Base-by-base conservation (phyloP, 257 asterid species). In the Lithospermum erythrorhizon region DNA sequence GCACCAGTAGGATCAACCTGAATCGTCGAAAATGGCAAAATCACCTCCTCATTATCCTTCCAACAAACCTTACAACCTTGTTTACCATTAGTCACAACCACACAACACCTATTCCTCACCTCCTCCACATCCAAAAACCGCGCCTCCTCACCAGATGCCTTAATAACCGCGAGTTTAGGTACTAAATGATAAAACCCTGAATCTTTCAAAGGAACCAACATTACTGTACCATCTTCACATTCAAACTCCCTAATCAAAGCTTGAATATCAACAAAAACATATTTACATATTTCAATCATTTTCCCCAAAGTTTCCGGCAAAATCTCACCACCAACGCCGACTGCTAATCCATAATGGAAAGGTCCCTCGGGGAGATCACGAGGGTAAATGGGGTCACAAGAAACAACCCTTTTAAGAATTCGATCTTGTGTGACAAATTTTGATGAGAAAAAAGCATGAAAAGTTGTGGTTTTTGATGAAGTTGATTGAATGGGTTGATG, bases 1-100 rank as follows among this genome's bases (percentile, higher is more conserved):
- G 98, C 97, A 2, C 98, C 98, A 0, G 98, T 91, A 6, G 97
- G 96, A 73, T 91, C 98, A 70, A 88, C 85, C 82, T 91, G 95
- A 61, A 81, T 70, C 0, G 94, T 70, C 3, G 82, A 79, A 59
- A 91, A 91, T 7, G 98, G 95, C 16, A 79, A 80, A 52, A 91
- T 68, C 72, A 69, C 73, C 81, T 78, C 82, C 80, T 81, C 94
- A 66, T 59, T 78, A 22, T 81, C 76, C 76, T 75, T 55, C 66
- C 74, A 59, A 67, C 84, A 76, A 24, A 88, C 74, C 58, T 79
- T 84, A 65, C 95, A 91, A 68, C 97, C 98, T 2, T 91, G 94
- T 66, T 79, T 74, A 68, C 98, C 98, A 67, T 86, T 86, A 11
- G 98, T 88, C 65, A 91, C 93, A 72, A 91, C 85, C 59, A 91